Evolutionary conservation across 345 rosid species (phyloP).

Genomic region (Syzygium aromaticum): DNA sequence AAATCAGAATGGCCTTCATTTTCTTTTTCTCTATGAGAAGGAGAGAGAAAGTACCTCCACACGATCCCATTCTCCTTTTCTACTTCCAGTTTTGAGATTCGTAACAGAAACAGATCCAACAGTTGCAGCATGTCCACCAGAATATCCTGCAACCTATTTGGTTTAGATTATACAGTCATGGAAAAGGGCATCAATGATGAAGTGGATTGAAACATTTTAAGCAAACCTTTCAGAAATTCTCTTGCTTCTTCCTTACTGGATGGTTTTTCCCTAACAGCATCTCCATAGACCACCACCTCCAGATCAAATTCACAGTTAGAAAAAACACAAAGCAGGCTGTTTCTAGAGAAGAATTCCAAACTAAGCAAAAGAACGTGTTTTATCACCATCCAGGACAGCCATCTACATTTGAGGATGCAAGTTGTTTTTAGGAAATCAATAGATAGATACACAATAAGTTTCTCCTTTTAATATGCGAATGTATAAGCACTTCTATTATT

Average conservation of each 20-base stretch:
- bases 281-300: constrained; percentile 89
- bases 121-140: constrained; percentile 63
- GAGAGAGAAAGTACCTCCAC: constrained; percentile 50
- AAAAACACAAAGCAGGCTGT: background rate
- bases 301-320: constrained; percentile 29
- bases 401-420: constrained; percentile 31
- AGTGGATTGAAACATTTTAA: background rate
- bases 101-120: constrained; percentile 78
- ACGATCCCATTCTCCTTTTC: constrained; percentile 69
- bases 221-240: constrained; percentile 58
- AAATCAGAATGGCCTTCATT: background rate
- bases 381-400: constrained; percentile 20
- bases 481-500: background rate
- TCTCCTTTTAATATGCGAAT: background rate
- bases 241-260: constrained; percentile 65
- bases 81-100: constrained; percentile 57
- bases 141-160: constrained; percentile 46
- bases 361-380: background rate
- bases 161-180: background rate
- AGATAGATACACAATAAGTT: background rate
- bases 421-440: background rate
- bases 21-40: background rate
- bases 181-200: background rate
- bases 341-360: background rate
- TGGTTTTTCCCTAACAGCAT: constrained; percentile 75